Evolutionary conservation across 768 basidiomycete species (phyloP), one percentile per base, ranked within the genome.

Genomic region (Collybia nuda): DNA sequence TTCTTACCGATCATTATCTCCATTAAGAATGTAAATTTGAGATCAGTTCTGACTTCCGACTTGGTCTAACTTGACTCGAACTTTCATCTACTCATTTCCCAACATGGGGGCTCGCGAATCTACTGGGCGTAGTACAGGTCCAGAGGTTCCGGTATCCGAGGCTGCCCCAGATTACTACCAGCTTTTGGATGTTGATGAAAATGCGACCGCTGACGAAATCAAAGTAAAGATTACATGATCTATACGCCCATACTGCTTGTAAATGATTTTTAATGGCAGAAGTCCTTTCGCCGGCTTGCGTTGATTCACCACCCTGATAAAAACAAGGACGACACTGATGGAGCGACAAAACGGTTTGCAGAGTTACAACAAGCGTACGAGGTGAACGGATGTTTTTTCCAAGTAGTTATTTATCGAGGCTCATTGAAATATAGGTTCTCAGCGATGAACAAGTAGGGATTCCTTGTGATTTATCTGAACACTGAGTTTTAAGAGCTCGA

Each of bases 341-440:
- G 82, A 32, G 85, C 97, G 0, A 98, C 93, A 0, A 75, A 88
- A 57, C 80, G 87, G 11, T 99, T 98, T 63, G 88, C 95, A 1
- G 70, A 80, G 15, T 70, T 99, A 6, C 97, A 98, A 60, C 91
- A 96, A 61, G 97, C 97, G 3, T 98, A 98, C 61, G 97, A 98
- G 78, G 94, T 90, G 55, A 44, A 79, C 63, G 23, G 56, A 50
- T 37, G 21, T 42, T 9, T 40, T 9, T 18, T n/a, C n/a, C n/a
- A n/a, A 23, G 21, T 49, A 19, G 23, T 12, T 14, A 15, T 14
- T 14, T 32, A 32, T 36, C 26, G 28, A 18, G 21, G 22, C 36
- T 40, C 11, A 47, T 52, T 32, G 37, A 35, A 46, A 55, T 45
- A 17, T 41, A 93, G 92, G 87, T 96, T 41, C 77, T 98, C 38